phyloP scores from a whole-genome alignment of 495 filamentous ascomycete genomes.

The Extremus antarcticus region DNA sequence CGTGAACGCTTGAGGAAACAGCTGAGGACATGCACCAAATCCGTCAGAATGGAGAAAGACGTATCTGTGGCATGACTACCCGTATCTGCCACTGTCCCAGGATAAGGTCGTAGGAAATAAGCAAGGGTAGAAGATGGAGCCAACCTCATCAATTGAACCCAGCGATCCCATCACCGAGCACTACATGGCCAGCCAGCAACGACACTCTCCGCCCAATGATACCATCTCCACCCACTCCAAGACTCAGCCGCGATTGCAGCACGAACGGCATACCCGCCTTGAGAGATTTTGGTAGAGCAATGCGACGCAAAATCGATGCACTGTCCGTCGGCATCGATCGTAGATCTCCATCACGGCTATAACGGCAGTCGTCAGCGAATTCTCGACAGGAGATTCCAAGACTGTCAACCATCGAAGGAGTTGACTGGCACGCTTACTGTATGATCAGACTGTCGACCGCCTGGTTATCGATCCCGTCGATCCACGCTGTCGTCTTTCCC shows the following conservation, averaged over 20 bases:
- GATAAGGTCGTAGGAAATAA: no score
- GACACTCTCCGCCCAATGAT: slow-evolving; percentile 1
- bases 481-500: neutral
- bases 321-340: neutral
- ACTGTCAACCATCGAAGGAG: neutral
- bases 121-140: no score
- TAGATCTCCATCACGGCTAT: slow-evolving; percentile 1
- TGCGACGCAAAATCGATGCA: neutral
- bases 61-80: no score
- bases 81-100: no score
- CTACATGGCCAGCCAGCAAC: neutral
- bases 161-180: neutral
- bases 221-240: slow-evolving; percentile 1
- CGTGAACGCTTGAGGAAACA: no score
- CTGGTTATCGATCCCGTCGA: neutral
- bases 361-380: neutral
- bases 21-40: no score
- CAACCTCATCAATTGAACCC: slow-evolving; percentile 3
- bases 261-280: neutral
- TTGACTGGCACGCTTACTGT: neutral
- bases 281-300: neutral
- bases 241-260: neutral
- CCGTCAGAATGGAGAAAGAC: no score
- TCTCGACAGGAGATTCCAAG: neutral
- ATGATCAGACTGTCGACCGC: neutral